Evolutionary conservation across 441 rosid genomes (phyloP), one percentile per base, ranked within the genome.

Genomic region (Eutrema salsugineum): DNA sequence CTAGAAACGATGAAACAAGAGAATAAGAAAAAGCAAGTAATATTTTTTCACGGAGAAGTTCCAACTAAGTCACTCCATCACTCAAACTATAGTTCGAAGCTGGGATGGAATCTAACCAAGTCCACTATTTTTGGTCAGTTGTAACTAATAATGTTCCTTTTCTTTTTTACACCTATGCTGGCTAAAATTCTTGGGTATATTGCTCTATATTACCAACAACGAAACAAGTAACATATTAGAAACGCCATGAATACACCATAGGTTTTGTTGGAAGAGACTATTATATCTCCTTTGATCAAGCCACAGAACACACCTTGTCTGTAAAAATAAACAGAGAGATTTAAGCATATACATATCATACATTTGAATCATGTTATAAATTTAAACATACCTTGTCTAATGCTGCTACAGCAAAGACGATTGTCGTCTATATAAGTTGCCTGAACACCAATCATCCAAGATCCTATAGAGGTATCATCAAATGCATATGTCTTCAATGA

Each of bases 381-480:
- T 74, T 60, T 35, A 79, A 20, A 22, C 47, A 58, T 66, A 95
- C 99, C 99, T 89, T 91, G 98, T 77, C 84, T 88, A 54, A 83
- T 83, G 84, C 97, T 87, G 75, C 91, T 61, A 79, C 99, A 93
- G 81, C 99, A 95, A 60, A 95, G 83, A 51, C 87, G 88, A 78
- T 85, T 88, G 80, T 95, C 98, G 16, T 95, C 98, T 77, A 86
- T 88, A 64, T 89, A 91, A 58, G 98, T 88, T 70, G 95, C 89
- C 65, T 84, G 88, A 51, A 95, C 63, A 68, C 99, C 98, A 82
- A 95, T 89, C 96, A 95, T 89, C 99, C 98, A 95, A 62, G 99
- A 95, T 38, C 99, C 99, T 2, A 91, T 74, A 7, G 99, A 85
- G 74, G 59, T 80, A 82, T 95, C 98, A 66, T 95, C 99, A 76